phyloP scores from a whole-genome alignment of 495 filamentous ascomycete genomes.

The Neurospora sp. region DNA sequence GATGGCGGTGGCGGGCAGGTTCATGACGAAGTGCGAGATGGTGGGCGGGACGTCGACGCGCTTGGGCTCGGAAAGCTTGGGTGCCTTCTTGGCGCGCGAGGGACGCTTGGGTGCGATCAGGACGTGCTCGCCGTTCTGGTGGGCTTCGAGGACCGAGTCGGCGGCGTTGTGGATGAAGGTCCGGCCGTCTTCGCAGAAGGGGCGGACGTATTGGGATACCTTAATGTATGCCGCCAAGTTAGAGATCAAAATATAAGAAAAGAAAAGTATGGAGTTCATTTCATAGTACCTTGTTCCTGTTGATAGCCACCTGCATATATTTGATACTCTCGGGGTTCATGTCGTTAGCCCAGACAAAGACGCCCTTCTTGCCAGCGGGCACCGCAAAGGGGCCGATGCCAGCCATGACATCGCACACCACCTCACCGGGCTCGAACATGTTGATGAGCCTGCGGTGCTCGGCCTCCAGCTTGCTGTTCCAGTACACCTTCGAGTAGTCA shows the following conservation, averaged over 20 bases:
- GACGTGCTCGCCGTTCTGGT: constrained; percentile 36
- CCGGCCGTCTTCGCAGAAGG: constrained; percentile 72
- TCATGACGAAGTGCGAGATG: constrained; percentile 92
- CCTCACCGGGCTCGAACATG: constrained; percentile 72
- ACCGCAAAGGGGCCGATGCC: constrained; percentile 93
- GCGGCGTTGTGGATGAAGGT: constrained; percentile 66
- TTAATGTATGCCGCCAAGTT: constrained; percentile 10
- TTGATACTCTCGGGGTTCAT: constrained; percentile 82
- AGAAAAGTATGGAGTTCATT: neutral
- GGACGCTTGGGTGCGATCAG: constrained; percentile 29
- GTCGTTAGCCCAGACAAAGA: constrained; percentile 97
- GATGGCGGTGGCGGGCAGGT: constrained; percentile 82
- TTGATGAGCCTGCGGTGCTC: constrained; percentile 77
- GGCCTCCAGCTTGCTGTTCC: constrained; percentile 82
- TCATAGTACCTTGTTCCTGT: constrained; percentile 59
- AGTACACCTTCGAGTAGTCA: constrained; percentile 86
- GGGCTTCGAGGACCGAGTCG: constrained; percentile 46
- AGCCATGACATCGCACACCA: constrained; percentile 95
- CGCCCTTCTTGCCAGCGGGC: constrained; percentile 76
- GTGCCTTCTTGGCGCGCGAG: constrained; percentile 22
- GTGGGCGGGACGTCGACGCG: constrained; percentile 49
- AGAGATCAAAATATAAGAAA: neutral
- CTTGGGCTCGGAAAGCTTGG: constrained; percentile 23
- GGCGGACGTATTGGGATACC: constrained; percentile 62
- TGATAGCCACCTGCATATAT: constrained; percentile 57